These are phyloP conservation scores for Mycena vulgaris DNA, from an alignment of 768 basidiomycete genomes.

Conservation along the genomic window DNA sequence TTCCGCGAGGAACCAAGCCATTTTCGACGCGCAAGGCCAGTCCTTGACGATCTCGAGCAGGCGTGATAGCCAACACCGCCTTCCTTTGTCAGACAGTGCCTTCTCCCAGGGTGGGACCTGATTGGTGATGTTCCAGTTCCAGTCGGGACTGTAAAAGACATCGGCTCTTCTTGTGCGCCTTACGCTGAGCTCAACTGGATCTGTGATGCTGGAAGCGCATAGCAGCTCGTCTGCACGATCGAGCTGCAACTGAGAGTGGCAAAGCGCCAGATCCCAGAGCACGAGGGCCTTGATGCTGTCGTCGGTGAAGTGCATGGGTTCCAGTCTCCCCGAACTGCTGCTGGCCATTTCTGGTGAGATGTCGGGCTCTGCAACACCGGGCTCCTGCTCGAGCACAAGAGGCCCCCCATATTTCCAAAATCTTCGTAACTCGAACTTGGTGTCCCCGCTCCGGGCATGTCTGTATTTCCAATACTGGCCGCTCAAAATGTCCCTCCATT, in stretches of 20 bases:
- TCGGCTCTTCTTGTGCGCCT: background rate
- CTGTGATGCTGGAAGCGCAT: background rate
- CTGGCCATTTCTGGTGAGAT: background rate
- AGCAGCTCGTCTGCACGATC: background rate
- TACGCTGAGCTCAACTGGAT: background rate
- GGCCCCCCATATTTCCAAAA: constrained; percentile 14
- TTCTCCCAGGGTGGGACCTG: background rate
- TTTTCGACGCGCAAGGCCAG: background rate
- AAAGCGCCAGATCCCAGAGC: background rate
- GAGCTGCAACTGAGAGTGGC: background rate
- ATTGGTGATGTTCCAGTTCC: background rate
- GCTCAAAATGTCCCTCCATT: constrained; percentile 8
- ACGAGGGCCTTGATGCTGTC: background rate
- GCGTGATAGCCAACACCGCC: background rate
- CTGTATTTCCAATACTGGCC: constrained; percentile 7
- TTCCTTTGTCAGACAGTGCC: background rate
- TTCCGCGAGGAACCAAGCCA: background rate
- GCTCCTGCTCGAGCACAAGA: background rate
- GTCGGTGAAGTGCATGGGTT: background rate
- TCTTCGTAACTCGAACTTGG: background rate
- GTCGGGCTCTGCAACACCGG: background rate
- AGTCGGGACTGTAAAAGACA: background rate
- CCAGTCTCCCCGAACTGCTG: background rate
- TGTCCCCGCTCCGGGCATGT: background rate
- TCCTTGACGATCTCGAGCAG: background rate